Percentiles rank a stretch among this genome's conserved stretches.
Evolutionary conservation across 495 filamentous ascomycete species (phyloP).

Genomic region (Zalerion maritima): DNA sequence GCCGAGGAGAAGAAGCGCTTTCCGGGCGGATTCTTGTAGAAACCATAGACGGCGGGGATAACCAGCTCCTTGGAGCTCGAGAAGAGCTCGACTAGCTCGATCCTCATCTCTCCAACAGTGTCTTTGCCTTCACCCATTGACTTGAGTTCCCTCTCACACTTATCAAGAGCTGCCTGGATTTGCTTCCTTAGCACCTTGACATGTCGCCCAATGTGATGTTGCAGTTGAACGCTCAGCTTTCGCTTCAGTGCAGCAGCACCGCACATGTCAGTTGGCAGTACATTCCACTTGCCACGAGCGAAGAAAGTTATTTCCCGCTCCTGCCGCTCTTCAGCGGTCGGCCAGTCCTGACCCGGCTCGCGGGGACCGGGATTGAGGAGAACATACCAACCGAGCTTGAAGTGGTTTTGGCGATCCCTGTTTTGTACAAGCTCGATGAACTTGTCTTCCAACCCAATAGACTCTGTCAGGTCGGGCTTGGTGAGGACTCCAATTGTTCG

Average conservation of each 20-base stretch:
- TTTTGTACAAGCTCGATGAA: conserved; percentile 43
- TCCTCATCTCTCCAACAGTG: conserved; percentile 23
- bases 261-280: conserved; percentile 15
- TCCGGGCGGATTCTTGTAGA: conserved; percentile 26
- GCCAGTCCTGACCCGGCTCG: conserved; percentile 19
- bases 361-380: conserved; percentile 38
- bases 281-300: conserved; percentile 26
- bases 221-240: conserved; percentile 23
- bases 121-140: conserved; percentile 22
- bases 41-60: conserved; percentile 24
- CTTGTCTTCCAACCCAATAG: conserved; percentile 28
- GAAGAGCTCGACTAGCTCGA: conserved; percentile 25
- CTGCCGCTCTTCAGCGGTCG: conserved; percentile 14
- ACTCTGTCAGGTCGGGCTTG: conserved; percentile 33
- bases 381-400: conserved; percentile 52
- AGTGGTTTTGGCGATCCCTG: conserved; percentile 32
- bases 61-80: conserved; percentile 22
- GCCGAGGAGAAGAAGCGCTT: conserved; percentile 23
- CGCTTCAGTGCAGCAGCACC: conserved; percentile 20
- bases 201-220: conserved; percentile 23
- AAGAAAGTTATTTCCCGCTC: conserved; percentile 20
- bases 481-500: conserved; percentile 39
- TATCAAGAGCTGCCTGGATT: conserved; percentile 22
- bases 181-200: conserved; percentile 19
- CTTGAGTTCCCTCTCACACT: conserved; percentile 22